Evolutionary conservation across 139 green algal genomes (phyloP).

Genomic region (Marvania coccoides): DNA sequence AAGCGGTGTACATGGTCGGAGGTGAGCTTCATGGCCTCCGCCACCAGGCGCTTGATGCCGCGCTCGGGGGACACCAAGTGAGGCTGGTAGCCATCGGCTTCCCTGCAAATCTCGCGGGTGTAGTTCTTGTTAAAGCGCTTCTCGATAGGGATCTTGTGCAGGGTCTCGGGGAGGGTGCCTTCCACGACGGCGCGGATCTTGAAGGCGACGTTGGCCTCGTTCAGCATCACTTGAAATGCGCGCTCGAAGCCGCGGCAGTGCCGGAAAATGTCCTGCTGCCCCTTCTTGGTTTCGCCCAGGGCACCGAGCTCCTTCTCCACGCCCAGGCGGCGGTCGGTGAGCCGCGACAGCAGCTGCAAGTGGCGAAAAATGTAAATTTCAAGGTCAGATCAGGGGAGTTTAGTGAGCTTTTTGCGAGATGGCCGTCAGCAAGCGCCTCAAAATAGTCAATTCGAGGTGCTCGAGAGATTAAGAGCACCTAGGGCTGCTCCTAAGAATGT

Average conservation of each 20-base stretch:
- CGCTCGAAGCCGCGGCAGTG: conserved; percentile 84
- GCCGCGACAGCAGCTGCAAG: conserved; percentile 48
- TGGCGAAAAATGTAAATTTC: too few species aligned
- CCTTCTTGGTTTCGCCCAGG: conserved; percentile 59
- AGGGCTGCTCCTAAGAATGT: too few species aligned
- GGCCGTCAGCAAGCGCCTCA: too few species aligned
- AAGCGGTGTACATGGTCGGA: conserved; percentile 46
- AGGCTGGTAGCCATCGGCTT: conserved; percentile 81
- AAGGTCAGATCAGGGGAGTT: too few species aligned
- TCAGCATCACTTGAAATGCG: conserved; percentile 63
- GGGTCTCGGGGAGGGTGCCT: conserved; percentile 34
- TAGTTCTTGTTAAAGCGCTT: conserved; percentile 71
- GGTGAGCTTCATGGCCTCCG: conserved; percentile 49
- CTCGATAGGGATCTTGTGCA: conserved; percentile 68
- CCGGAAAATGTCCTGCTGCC: conserved; percentile 74
- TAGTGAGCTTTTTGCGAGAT: too few species aligned
- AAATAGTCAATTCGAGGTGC: conserved; percentile 1
- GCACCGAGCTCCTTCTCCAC: conserved; percentile 70
- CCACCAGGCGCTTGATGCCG: conserved; percentile 63
- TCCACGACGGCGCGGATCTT: conserved; percentile 56
- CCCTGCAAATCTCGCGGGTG: conserved; percentile 47
- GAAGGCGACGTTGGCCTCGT: conserved; percentile 62
- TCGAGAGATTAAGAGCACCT: too few species aligned
- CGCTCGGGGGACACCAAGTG: conserved; percentile 79
- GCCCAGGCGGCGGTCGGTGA: conserved; percentile 48